Base-by-base conservation (phyloP, 768 basidiomycete genomes). In the Calocybe cyanea region DNA sequence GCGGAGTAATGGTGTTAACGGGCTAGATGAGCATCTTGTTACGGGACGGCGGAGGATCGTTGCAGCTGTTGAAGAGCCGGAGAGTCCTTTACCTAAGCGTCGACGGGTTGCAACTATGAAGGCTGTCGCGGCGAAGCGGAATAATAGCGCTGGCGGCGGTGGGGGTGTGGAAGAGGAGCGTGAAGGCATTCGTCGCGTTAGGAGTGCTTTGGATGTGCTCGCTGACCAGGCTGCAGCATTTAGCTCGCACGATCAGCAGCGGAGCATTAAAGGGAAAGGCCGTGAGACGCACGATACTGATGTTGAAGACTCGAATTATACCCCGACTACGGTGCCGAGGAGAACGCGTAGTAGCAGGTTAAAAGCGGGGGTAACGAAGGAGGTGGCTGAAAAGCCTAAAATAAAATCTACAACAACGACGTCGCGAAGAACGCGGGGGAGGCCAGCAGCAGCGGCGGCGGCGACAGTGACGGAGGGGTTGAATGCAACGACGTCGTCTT, bases 171-270 rank as follows among this genome's bases (percentile, higher is more conserved):
- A 46, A 38, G 47, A 51, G 28, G 39, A 51, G 8, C 33, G 39
- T 28, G 41, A 52, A 25, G 58, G 50, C 14, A 17, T 58, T 32
- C 59, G 57, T n/a, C 59, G 70, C 38, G 62, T 72, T 37, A 66
- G 63, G 49, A 77, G 78, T 49, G 85, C 81, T 6, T 64, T 88
- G 55, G 84, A 88, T 54, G 83, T 88, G 7, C 65, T 87, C 25
- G 86, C 85, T 1, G 84, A 86, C 52, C 83, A 87, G 58, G 83
- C 86, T 2, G 81, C 81, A 7, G 77, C 65, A 13, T 76, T 61
- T 62, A 68, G 60, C 58, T 70, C 53, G 50, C 68, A 56, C 57
- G 68, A 50, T 40, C 60, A 43, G 41, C 38, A 38, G 15, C n/a
- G n/a, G n/a, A n/a, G 25, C 25, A 46, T 48, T 28, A 54, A 55